These are phyloP conservation scores for Penicillium waksmanii DNA, from an alignment of 495 filamentous ascomycete genomes.

Conservation along the genomic window DNA sequence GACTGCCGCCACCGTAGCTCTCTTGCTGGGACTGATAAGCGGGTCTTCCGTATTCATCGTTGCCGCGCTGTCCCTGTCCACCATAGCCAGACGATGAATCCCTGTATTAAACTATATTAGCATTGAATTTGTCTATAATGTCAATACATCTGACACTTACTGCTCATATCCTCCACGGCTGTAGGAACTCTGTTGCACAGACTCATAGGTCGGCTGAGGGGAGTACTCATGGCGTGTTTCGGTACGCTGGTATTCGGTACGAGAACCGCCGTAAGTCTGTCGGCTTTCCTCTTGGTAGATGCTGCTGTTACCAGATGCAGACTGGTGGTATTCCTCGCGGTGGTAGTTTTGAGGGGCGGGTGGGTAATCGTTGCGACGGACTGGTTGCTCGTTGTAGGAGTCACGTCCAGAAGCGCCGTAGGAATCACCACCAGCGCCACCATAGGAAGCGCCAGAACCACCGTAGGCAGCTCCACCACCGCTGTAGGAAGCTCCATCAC, in stretches of 20 bases:
- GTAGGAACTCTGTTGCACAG: slow-evolving; percentile 15
- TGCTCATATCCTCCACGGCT: slow-evolving; percentile 17
- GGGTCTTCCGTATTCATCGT: slow-evolving; percentile 24
- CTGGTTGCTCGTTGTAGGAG: slow-evolving; percentile 6
- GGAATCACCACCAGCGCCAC: not conserved
- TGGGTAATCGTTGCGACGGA: slow-evolving; percentile 13
- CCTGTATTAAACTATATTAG: slow-evolving; percentile 21
- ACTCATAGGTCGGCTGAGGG: slow-evolving; percentile 15
- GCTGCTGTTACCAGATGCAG: not conserved
- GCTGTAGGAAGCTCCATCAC: not conserved
- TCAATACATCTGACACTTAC: slow-evolving; percentile 21
- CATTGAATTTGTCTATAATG: slow-evolving; percentile 29
- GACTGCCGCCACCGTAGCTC: slow-evolving; percentile 21
- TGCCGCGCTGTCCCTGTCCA: slow-evolving; percentile 16
- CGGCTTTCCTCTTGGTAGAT: slow-evolving; percentile 27
- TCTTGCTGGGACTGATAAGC: slow-evolving; percentile 21
- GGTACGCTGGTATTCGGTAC: slow-evolving; percentile 24
- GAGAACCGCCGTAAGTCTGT: slow-evolving; percentile 19
- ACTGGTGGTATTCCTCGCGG: slow-evolving; percentile 29
- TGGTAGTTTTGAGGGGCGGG: slow-evolving; percentile 15
- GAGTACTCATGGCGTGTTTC: slow-evolving; percentile 22
- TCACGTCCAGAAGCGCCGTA: not conserved
- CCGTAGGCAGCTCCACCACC: not conserved
- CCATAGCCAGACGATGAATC: slow-evolving; percentile 22
- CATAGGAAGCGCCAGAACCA: not conserved